Evolutionary conservation across 805 yeast species (phyloP).

Genomic region (Ogataea polymorpha): DNA sequence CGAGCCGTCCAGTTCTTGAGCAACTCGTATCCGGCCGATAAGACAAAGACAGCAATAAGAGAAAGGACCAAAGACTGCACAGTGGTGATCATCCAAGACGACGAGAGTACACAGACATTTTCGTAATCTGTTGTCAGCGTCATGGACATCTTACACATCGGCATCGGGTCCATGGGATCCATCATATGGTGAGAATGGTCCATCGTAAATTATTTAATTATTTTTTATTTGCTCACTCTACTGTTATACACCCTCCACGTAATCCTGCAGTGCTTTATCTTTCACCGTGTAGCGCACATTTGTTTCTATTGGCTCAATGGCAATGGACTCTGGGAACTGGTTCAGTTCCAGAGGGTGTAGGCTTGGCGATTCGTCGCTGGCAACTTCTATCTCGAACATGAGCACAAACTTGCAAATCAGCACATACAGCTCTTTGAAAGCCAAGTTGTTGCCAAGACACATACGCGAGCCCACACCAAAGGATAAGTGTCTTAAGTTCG

Average conservation of each 20-base stretch:
- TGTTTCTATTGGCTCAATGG: constrained; percentile 56
- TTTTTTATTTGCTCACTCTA: background rate
- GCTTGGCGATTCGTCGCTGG: constrained; percentile 33
- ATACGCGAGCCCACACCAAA: constrained; percentile 72
- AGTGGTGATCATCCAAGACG: constrained; percentile 39
- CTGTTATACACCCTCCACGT: background rate
- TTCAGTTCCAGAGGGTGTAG: constrained; percentile 51
- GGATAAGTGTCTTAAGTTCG: constrained; percentile 42
- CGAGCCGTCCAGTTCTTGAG: constrained; percentile 26
- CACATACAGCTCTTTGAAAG: constrained; percentile 62
- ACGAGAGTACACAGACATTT: constrained; percentile 40
- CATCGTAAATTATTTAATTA: constrained; percentile 1
- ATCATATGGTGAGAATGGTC: constrained; percentile 10
- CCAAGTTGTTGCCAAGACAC: constrained; percentile 69
- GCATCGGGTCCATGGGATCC: constrained; percentile 17
- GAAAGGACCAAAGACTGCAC: constrained; percentile 33
- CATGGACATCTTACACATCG: constrained; percentile 39
- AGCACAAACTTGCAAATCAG: constrained; percentile 51
- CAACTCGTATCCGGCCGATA: constrained; percentile 38
- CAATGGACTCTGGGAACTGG: constrained; percentile 52
- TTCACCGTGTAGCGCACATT: constrained; percentile 34
- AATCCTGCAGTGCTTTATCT: constrained; percentile 14
- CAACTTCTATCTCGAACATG: constrained; percentile 42
- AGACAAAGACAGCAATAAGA: constrained; percentile 30
- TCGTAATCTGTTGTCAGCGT: constrained; percentile 41